Evolutionary conservation across 2,329 filamentous ascomycete genomes (phyloP).

Genomic region (Ophiostoma sp.): DNA sequence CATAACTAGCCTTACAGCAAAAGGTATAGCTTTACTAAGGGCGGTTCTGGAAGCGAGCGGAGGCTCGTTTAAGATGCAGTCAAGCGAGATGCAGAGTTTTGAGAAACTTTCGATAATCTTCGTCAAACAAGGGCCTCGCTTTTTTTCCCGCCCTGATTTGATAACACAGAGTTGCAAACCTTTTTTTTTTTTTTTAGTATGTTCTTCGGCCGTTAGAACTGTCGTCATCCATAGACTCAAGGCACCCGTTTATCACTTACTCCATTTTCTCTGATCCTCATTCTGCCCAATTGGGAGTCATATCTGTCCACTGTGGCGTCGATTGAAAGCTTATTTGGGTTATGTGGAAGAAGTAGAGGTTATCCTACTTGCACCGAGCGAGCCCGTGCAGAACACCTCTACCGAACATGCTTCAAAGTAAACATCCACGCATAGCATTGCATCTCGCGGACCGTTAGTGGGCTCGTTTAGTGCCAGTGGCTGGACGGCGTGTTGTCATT

Average conservation of each 20-base stretch:
- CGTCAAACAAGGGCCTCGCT: not conserved
- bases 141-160: not conserved
- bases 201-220: not conserved
- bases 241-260: not conserved
- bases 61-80: not conserved
- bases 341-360: not conserved
- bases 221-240: not conserved
- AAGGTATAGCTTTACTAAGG: not conserved
- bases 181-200: not conserved
- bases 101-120: not conserved
- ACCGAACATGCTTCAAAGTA: not conserved
- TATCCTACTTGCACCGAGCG: not conserved
- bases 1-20: not conserved
- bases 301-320: not conserved
- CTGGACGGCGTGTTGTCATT: not conserved
- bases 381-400: constrained; percentile 1
- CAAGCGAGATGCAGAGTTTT: not conserved
- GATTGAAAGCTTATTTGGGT: not conserved
- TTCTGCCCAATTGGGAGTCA: not conserved
- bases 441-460: not conserved
- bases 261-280: not conserved
- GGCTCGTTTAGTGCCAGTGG: not conserved
- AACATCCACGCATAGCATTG: not conserved
- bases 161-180: too few species aligned
- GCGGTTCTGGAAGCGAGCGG: not conserved